Evolutionary conservation across 352 stramenopile species (phyloP).

Genomic region (Phytopythium helicoides): DNA sequence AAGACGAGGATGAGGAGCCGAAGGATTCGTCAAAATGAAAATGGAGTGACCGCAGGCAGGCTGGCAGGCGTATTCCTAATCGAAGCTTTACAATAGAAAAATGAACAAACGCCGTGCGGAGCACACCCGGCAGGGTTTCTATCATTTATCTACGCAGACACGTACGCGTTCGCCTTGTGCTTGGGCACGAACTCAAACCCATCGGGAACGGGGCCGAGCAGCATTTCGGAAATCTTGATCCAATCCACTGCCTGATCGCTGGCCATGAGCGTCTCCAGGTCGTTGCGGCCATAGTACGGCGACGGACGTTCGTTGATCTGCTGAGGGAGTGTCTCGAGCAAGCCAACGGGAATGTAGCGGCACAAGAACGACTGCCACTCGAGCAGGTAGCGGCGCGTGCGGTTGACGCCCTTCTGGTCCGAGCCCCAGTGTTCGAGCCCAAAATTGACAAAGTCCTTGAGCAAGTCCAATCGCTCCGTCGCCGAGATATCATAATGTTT

Average conservation of each 20-base stretch:
- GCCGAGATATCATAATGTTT: slow-evolving; percentile 97
- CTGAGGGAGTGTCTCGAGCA: slow-evolving; percentile 95
- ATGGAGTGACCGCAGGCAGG: too few species aligned
- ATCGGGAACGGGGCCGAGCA: slow-evolving; percentile 94
- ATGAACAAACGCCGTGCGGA: too few species aligned
- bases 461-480: slow-evolving; percentile 95
- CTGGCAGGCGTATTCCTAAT: too few species aligned
- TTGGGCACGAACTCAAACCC: slow-evolving; percentile 96
- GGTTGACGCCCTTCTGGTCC: slow-evolving; percentile 98
- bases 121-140: too few species aligned
- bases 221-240: slow-evolving; percentile 99
- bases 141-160: slow-evolving; percentile 12
- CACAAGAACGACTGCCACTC: slow-evolving; percentile 99
- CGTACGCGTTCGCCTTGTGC: slow-evolving; percentile 97
- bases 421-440: slow-evolving; percentile 99
- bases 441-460: slow-evolving; percentile 97
- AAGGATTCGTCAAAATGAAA: slow-evolving; percentile 7
- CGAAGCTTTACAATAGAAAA: too few species aligned
- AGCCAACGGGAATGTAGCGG: slow-evolving; percentile 97
- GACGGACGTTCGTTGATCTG: slow-evolving; percentile 97
- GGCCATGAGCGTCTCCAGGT: slow-evolving; percentile 98
- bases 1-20: slow-evolving; percentile 18
- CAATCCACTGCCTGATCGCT: slow-evolving; percentile 95
- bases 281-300: slow-evolving; percentile 90
- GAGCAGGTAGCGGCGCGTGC: slow-evolving; percentile 97